A percentile compares a stretch with the other conserved stretches of the same genome.
These are phyloP conservation scores for Magnusiomyces ingens DNA, from an alignment of 1,139 yeast species.

Conservation along the genomic window DNA sequence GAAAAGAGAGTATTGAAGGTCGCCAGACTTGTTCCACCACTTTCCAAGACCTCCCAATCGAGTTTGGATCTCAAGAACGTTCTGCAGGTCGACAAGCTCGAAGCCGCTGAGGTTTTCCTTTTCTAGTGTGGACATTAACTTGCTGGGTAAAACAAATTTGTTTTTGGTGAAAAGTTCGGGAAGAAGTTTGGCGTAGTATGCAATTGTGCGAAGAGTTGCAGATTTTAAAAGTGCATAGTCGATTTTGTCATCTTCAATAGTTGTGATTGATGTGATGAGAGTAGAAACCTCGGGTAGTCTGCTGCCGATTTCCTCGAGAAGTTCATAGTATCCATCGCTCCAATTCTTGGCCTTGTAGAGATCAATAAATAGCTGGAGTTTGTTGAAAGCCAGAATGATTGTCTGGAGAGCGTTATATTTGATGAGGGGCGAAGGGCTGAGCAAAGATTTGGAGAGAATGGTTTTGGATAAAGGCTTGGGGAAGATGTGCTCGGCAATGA, in stretches of 20 bases:
- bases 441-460: conserved; percentile 53
- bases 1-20: conserved; percentile 46
- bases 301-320: conserved; percentile 35
- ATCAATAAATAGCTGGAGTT: conserved; percentile 39
- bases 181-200: conserved; percentile 20
- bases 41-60: conserved; percentile 36
- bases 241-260: conserved; percentile 26
- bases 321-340: conserved; percentile 34
- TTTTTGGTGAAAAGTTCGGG: conserved; percentile 21
- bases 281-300: conserved; percentile 46
- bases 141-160: conserved; percentile 21
- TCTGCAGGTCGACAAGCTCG: conserved; percentile 29
- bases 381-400: conserved; percentile 48
- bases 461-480: conserved; percentile 62
- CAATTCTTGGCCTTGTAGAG: conserved; percentile 40
- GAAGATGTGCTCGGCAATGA: conserved; percentile 49
- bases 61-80: conserved; percentile 31
- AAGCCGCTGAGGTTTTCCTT: conserved; percentile 22
- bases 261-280: conserved; percentile 33
- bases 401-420: conserved; percentile 61
- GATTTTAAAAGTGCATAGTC: conserved; percentile 37
- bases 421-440: conserved; percentile 48
- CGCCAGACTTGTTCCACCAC: conserved; percentile 55
- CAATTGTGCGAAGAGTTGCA: conserved; percentile 21
- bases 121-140: conserved; percentile 15